Base-by-base conservation (phyloP, 306 rosid genomes). In the Pyrus bretschneideri region DNA sequence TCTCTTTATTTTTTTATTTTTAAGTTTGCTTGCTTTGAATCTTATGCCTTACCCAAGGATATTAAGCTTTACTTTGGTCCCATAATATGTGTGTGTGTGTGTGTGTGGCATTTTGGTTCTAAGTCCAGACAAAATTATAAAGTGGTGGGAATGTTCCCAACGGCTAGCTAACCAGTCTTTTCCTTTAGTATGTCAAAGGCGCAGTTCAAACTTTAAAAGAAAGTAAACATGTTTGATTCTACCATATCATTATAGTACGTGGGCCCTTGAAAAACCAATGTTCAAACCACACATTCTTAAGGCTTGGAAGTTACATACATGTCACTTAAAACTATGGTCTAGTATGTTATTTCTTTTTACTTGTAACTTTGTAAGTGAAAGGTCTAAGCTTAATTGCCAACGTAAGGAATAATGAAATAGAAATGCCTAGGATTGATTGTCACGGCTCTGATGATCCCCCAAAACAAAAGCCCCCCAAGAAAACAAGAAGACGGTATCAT, bases 101-200 rank as follows among this genome's bases (percentile, higher is more conserved):
- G 25, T 55, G 60, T 44, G 61, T 11, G 22, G 68, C 68, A 3
- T 35, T 73, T 21, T 33, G 55, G 51, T 9, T 57, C 80, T 54
- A 67, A 62, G 30, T 76, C 63, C 63, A 83, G 83, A 87, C 87
- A 89, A 84, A 89, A 74, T 64, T 67, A 52, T 40, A 85, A 89
- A 82, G 91, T 78, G 80, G 38, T 74, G 83, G 81, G 88, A 87
- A 87, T 87, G 88, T 85, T 89, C 85, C 83, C 86, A 89, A 85
- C 88, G 89, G 88, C 86, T 87, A 83, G n/a, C 57, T 83, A 35
- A 77, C 79, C 69, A 27, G 15, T 58, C 63, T 58, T 58, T 58
- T 11, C 63, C 63, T 58, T 58, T 58, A 9, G 1, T 2, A 60
- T 25, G 33, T 60, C 66, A 60, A 60, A 13, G 66, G 35, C 63